Conservation (phyloP, 805 yeast genomes). For the Crinitomyces ghanaensis region DNA sequence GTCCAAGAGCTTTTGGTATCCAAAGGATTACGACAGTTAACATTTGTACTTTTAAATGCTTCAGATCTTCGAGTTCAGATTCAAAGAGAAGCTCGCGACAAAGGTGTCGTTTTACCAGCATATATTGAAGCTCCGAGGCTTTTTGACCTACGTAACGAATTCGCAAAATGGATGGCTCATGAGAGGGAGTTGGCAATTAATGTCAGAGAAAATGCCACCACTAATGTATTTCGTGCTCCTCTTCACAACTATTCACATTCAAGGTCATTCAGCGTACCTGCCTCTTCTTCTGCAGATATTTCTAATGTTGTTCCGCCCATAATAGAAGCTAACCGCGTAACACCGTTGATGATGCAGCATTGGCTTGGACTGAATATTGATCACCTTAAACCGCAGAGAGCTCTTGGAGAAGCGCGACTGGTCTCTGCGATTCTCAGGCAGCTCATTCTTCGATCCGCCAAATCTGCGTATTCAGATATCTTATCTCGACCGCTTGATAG, state of each 20-base stretch:
- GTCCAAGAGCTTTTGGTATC: slow-evolving; percentile 31
- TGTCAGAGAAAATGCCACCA: too few species aligned
- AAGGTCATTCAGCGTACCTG: too few species aligned
- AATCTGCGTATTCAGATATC: slow-evolving; percentile 38
- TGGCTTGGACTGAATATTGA: too few species aligned
- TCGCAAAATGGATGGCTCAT: slow-evolving; percentile 55
- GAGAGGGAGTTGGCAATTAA: slow-evolving; percentile 46
- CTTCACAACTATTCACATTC: too few species aligned
- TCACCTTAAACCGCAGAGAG: too few species aligned
- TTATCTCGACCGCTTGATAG: slow-evolving; percentile 68
- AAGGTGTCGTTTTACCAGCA: slow-evolving; percentile 56
- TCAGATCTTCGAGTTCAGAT: slow-evolving; percentile 69
- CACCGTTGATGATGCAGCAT: too few species aligned
- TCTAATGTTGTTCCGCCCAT: slow-evolving; percentile 25
- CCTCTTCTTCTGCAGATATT: slow-evolving; percentile 20
- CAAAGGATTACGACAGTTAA: slow-evolving; percentile 38
- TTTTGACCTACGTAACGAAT: slow-evolving; percentile 69
- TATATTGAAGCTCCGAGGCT: slow-evolving; percentile 65
- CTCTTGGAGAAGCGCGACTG: slow-evolving; percentile 3
- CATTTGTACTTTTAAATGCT: slow-evolving; percentile 54
- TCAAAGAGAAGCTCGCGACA: slow-evolving; percentile 72
- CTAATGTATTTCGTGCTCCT: too few species aligned
- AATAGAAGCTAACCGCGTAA: slow-evolving; percentile 14
- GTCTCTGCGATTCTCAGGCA: background rate
- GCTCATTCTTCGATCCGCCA: slow-evolving; percentile 28